These are phyloP conservation scores for Pelargonium australe DNA, from an alignment of 441 rosid species.

Conservation along the genomic window DNA sequence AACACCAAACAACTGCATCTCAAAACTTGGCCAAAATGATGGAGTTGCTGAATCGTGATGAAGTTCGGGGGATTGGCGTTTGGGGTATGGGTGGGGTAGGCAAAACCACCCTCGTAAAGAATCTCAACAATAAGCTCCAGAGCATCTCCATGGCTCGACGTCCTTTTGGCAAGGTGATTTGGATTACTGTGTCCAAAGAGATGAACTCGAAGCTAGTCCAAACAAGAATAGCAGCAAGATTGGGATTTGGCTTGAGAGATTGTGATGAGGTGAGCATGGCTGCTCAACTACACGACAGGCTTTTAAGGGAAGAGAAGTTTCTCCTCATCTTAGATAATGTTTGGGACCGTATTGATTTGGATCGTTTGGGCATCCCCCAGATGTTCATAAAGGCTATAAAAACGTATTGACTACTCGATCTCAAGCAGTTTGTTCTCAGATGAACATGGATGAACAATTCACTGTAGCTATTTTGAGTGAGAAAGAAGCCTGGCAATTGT, in stretches of 20 bases:
- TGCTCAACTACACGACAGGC: not conserved
- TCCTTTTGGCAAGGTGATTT: slow-evolving; percentile 15
- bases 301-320: not conserved
- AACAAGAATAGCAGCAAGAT: slow-evolving; percentile 24
- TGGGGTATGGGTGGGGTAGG: slow-evolving; percentile 5
- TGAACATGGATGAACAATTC: slow-evolving; percentile 29
- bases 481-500: not conserved
- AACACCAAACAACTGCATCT: not conserved
- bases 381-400: slow-evolving; percentile 21
- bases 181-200: slow-evolving; percentile 13
- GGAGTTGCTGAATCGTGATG: slow-evolving; percentile 9
- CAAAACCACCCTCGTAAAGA: slow-evolving; percentile 19
- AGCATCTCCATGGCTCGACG: not conserved
- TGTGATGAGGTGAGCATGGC: not conserved
- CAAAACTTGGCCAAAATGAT: not conserved
- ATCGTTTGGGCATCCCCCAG: slow-evolving; percentile 32
- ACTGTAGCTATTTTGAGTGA: slow-evolving; percentile 26
- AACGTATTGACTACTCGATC: slow-evolving; percentile 30
- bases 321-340: slow-evolving; percentile 30
- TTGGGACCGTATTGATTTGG: slow-evolving; percentile 38
- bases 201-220: slow-evolving; percentile 6
- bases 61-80: slow-evolving; percentile 12
- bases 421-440: slow-evolving; percentile 26
- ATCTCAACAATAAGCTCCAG: slow-evolving; percentile 19
- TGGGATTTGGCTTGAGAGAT: slow-evolving; percentile 24